phyloP scores from a whole-genome alignment of 1,284 basidiomycete species.

The Athelia psychrophila region DNA sequence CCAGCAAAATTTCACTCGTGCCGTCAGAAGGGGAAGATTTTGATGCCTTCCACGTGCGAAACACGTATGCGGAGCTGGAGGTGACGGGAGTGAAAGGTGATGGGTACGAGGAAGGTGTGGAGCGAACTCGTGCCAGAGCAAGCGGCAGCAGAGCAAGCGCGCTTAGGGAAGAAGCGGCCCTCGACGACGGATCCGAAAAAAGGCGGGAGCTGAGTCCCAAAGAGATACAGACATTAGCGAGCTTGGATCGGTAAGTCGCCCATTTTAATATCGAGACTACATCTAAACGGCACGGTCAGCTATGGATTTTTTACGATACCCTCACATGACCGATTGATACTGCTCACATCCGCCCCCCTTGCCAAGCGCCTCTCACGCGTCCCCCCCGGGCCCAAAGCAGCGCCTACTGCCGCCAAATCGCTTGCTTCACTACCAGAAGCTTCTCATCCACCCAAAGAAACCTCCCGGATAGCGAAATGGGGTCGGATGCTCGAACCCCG shows the following conservation, averaged over 20 bases:
- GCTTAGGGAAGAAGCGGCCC: conserved; percentile 48
- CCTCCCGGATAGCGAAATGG: conserved; percentile 81
- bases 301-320: conserved; percentile 83
- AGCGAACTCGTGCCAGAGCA: conserved; percentile 86
- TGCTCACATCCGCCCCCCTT: conserved; percentile 63
- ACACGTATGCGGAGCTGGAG: conserved; percentile 87
- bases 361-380: conserved; percentile 53
- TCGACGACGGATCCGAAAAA: conserved; percentile 57
- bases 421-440: conserved; percentile 46
- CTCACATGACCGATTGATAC: conserved; percentile 76
- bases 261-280: conserved; percentile 8
- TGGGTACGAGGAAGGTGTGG: conserved; percentile 88
- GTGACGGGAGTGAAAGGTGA: conserved; percentile 85
- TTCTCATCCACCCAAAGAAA: conserved; percentile 58
- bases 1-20: conserved; percentile 57
- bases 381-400: conserved; percentile 40
- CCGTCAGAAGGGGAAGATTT: conserved; percentile 78
- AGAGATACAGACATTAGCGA: conserved; percentile 68
- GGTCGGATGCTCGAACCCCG: conserved; percentile 77
- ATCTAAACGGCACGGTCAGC: conserved; percentile 37
- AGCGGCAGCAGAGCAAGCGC: conserved; percentile 59
- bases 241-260: conserved; percentile 71
- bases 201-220: conserved; percentile 54
- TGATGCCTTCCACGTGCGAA: conserved; percentile 85
- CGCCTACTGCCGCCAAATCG: conserved; percentile 35